phyloP scores from a whole-genome alignment of 352 stramenopile genomes.

The Saprolegnia parasitica region DNA sequence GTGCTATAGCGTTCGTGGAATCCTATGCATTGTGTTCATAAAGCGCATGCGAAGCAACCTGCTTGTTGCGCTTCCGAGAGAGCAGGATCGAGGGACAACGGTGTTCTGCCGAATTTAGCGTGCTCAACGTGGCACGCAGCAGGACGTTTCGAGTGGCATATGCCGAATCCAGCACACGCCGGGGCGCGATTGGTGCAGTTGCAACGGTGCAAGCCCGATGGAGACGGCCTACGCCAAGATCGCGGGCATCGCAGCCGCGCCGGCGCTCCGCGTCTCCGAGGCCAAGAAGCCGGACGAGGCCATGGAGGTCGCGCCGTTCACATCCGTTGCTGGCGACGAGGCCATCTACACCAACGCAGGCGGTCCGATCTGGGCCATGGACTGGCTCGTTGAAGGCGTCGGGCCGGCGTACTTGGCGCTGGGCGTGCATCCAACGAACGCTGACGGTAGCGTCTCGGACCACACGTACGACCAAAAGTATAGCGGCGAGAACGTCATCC shows the following conservation, averaged over 20 bases:
- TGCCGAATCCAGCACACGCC: background rate
- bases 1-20: too few species aligned
- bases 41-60: too few species aligned
- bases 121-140: background rate
- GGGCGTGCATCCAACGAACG: slow-evolving; percentile 19
- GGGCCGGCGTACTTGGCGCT: slow-evolving; percentile 7
- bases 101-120: background rate
- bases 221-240: slow-evolving; percentile 5
- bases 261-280: slow-evolving; percentile 2
- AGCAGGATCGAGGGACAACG: background rate
- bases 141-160: background rate
- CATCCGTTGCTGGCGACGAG: background rate
- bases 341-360: slow-evolving; percentile 20
- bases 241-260: background rate
- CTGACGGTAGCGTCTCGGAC: background rate
- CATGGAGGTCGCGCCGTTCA: slow-evolving; percentile 10
- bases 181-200: background rate
- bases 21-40: too few species aligned
- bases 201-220: background rate
- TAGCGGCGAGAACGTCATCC: slow-evolving; percentile 16
- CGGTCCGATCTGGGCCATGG: slow-evolving; percentile 24
- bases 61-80: too few species aligned
- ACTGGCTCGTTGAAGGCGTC: background rate
- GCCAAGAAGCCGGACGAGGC: background rate
- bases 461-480: slow-evolving; percentile 24